Conservation (phyloP, 2,329 filamentous ascomycete genomes). For the Herpotrichia juniperi region DNA sequence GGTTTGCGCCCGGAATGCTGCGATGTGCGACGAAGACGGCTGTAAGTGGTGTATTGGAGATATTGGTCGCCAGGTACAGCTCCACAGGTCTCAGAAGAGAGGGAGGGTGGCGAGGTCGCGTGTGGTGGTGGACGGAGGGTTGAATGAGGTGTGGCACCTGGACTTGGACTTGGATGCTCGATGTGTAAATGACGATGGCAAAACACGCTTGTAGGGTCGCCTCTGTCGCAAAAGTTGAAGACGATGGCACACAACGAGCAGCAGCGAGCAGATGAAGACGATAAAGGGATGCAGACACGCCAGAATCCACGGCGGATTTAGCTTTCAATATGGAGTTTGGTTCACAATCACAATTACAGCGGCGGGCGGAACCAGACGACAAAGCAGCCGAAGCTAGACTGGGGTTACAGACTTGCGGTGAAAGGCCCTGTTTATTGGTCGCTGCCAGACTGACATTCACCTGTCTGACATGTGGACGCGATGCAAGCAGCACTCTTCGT, state of each 20-base stretch:
- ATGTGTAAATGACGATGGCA: not conserved
- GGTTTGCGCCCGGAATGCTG: conserved; percentile 17
- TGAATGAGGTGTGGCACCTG: conserved; percentile 8
- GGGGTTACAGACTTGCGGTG: not conserved
- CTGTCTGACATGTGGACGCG: conserved; percentile 1
- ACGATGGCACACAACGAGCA: not conserved
- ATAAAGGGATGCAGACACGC: conserved; percentile 10
- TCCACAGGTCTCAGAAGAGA: conserved; percentile 26
- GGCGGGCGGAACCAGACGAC: not conserved
- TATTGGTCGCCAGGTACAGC: conserved; percentile 21
- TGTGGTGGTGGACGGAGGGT: conserved; percentile 19
- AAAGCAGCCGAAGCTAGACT: not conserved
- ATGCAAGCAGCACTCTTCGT: not conserved
- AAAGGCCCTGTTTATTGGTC: not conserved
- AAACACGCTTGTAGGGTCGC: not conserved
- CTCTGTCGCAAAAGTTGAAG: conserved; percentile 1
- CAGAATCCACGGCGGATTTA: conserved; percentile 26
- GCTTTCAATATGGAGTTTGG: conserved; percentile 22
- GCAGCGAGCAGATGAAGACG: not conserved
- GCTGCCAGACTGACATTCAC: not conserved
- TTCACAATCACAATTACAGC: not conserved
- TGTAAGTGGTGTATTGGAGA: conserved; percentile 32
- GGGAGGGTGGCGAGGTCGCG: conserved; percentile 26
- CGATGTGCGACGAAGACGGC: conserved; percentile 22
- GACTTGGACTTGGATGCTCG: not conserved